These are phyloP conservation scores for Astraeus odoratus DNA, from an alignment of 768 basidiomycete species.

Conservation along the genomic window DNA sequence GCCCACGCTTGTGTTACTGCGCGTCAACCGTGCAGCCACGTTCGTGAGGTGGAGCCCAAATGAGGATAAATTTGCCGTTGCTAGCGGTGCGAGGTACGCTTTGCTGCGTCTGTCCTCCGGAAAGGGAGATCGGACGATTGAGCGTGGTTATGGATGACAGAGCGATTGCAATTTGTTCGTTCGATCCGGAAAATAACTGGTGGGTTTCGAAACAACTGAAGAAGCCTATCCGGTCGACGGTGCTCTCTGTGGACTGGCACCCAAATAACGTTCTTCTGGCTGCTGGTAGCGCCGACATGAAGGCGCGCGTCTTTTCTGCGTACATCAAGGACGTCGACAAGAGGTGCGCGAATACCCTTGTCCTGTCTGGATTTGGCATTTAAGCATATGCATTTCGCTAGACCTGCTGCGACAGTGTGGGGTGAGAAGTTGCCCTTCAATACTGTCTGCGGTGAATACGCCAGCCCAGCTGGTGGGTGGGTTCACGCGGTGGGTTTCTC, in stretches of 20 bases:
- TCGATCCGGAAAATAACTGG: conserved; percentile 98
- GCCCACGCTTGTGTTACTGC: conserved; percentile 90
- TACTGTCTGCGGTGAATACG: conserved; percentile 92
- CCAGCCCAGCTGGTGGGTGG: conserved; percentile 90
- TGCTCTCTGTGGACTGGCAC: conserved; percentile 94
- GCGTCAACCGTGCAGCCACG: conserved; percentile 95
- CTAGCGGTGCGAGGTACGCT: conserved; percentile 83
- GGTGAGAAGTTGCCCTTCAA: conserved; percentile 98
- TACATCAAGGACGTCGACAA: conserved; percentile 98
- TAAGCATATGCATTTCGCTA: conserved; percentile 24
- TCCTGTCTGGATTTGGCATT: not conserved
- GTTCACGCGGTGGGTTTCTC: conserved; percentile 95
- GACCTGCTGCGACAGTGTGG: conserved; percentile 88
- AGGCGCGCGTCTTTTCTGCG: conserved; percentile 94
- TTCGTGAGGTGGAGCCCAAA: conserved; percentile 94
- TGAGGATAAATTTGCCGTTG: conserved; percentile 98
- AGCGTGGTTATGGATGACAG: conserved; percentile 31
- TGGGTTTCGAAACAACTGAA: conserved; percentile 97
- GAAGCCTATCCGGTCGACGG: conserved; percentile 95
- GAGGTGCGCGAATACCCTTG: conserved; percentile 44
- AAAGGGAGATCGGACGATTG: not conserved
- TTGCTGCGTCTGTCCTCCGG: not conserved
- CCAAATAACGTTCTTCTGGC: conserved; percentile 97
- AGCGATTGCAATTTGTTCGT: conserved; percentile 93
- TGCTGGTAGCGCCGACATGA: conserved; percentile 96